Evolutionary conservation across 139 green algal genomes (phyloP), one percentile per base, ranked within the genome.

Genomic region (Chlorella sorokiniana): DNA sequence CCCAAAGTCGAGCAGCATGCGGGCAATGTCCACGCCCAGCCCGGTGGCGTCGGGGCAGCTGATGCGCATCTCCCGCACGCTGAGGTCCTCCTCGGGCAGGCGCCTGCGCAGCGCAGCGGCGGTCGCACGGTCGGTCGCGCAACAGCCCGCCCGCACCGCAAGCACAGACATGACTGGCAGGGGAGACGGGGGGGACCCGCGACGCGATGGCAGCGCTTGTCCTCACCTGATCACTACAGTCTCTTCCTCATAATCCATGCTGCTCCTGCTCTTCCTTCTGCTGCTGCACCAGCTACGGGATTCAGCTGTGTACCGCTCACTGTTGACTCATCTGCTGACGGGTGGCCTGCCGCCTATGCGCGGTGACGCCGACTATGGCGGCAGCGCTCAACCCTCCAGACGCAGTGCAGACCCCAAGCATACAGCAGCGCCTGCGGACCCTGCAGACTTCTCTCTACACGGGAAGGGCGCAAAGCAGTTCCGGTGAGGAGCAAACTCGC

Each of bases 1-100:
- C 14, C 88, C 88, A 89, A 90, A 92, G 75, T 93, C 89, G 25
- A 93, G 81, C 48, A 93, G 54, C 69, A 91, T 79, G 48, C 90
- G 78, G 20, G 84, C 69, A 41, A 93, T 78, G 68, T 89, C 83
- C 0, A 79, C 74, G 8, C 82, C 85, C 20, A 88, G 52, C 7
- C 87, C 85, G 0, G 87, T 93, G 37, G 86, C 86, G 73, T 93
- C 90, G 16, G 88, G 87, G 69, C 86, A 91, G 37, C 64, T 86
- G 74, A 93, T 91, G 23, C 84, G 73, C 40, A 93, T 76, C 41
- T 93, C 88, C 3, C 87, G 71, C 44, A 84, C 63, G 54, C 75
- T 79, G 1, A 77, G 51, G 25, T 83, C 72, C 48, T 82, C 71
- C 1, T 85, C 72, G 1, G 72, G 81, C 71, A 85, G 35, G 7